Conservation (phyloP, 768 basidiomycete genomes). For the Hortiboletus flavorubellus region DNA sequence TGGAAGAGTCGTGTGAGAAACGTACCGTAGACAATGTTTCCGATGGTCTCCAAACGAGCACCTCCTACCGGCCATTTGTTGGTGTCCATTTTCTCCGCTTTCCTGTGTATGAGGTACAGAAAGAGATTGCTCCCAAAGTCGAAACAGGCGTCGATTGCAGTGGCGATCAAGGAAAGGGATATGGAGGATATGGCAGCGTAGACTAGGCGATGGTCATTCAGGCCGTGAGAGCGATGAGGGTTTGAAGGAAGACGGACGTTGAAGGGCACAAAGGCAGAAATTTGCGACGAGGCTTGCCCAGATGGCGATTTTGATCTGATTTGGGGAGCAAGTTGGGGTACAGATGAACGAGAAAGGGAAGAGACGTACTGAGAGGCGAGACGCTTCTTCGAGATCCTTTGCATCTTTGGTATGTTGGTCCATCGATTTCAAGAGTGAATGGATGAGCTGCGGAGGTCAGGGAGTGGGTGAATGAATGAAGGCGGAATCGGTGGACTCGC, state of each 20-base stretch:
- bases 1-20: background rate
- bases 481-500: constrained; percentile 17
- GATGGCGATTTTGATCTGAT: constrained; percentile 83
- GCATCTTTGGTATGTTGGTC: constrained; percentile 87
- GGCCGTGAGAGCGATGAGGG: background rate
- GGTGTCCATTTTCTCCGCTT: constrained; percentile 64
- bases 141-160: constrained; percentile 83
- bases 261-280: constrained; percentile 64
- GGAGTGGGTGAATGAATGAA: background rate
- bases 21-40: constrained; percentile 81
- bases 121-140: constrained; percentile 82
- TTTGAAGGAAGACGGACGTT: constrained; percentile 41
- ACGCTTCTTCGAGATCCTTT: constrained; percentile 58
- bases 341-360: background rate
- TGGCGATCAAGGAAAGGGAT: constrained; percentile 86
- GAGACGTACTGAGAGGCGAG: constrained; percentile 59
- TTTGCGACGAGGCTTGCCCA: constrained; percentile 82
- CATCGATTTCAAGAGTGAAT: constrained; percentile 86
- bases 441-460: constrained; percentile 61
- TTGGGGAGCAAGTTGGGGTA: background rate
- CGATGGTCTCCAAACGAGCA: constrained; percentile 85
- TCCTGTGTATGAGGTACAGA: constrained; percentile 75
- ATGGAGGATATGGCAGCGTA: constrained; percentile 87
- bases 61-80: constrained; percentile 94
- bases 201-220: constrained; percentile 43